Percentiles rank a stretch among this genome's conserved stretches.
Conservation (phyloP, 495 filamentous ascomycete species). For the Parmelia sp. region DNA sequence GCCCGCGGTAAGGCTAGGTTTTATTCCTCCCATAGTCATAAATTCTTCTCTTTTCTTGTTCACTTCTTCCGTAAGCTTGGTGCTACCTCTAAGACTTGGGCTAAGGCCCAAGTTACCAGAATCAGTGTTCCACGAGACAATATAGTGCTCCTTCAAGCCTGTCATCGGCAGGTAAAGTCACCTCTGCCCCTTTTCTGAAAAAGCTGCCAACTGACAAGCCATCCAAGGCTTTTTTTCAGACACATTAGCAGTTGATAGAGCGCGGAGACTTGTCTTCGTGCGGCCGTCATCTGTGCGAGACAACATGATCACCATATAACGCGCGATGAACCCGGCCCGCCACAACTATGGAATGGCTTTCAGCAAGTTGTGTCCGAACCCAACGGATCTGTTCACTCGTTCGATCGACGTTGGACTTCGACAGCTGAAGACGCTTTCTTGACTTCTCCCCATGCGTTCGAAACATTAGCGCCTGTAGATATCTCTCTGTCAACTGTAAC, state of each 20-base stretch:
- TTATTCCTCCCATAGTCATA: neutral
- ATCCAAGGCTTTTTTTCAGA: neutral
- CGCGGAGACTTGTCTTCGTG: slow-evolving; percentile 16
- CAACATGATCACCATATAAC: slow-evolving; percentile 15
- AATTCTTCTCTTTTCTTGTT: neutral
- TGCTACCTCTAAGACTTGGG: neutral
- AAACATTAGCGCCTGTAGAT: neutral
- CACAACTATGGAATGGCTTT: neutral
- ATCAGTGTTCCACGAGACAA: neutral
- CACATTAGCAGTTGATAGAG: slow-evolving; percentile 2
- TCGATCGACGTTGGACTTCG: slow-evolving; percentile 10
- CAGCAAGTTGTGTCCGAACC: slow-evolving; percentile 2
- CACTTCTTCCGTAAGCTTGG: neutral
- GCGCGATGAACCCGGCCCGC: neutral
- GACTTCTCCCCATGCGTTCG: neutral
- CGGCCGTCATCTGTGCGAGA: slow-evolving; percentile 2
- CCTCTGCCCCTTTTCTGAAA: neutral
- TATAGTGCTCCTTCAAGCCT: neutral
- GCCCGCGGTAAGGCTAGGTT: neutral
- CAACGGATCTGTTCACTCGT: slow-evolving; percentile 15
- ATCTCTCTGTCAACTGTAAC: neutral
- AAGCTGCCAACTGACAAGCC: neutral
- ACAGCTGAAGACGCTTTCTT: slow-evolving; percentile 7
- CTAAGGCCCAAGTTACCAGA: neutral
- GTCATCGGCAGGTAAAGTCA: neutral